A percentile compares a stretch with the other conserved stretches of the same genome.
Conservation (phyloP, 192 early-diverging fungal genomes). For the Rhizoclosmatium sp. region DNA sequence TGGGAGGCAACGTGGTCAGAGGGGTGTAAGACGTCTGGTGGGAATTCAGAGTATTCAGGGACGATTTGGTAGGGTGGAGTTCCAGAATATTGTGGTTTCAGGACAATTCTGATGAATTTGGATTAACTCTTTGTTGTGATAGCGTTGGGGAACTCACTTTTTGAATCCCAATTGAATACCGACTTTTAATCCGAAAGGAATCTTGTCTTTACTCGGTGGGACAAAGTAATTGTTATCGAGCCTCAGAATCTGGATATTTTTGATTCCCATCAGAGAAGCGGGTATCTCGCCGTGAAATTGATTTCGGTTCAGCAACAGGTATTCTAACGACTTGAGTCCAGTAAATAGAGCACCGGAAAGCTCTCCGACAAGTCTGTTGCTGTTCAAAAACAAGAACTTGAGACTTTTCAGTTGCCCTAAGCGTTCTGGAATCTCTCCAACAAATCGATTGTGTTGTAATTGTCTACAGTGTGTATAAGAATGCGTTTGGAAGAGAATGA, state of each 20-base stretch:
- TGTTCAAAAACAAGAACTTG: constrained; percentile 31
- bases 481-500: not conserved
- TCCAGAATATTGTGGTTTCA: constrained; percentile 6
- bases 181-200: constrained; percentile 21
- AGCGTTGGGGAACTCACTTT: constrained; percentile 15
- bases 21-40: constrained; percentile 27
- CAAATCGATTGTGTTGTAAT: constrained; percentile 20
- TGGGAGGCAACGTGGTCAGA: constrained; percentile 21
- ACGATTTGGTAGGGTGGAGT: constrained; percentile 16
- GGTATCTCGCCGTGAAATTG: constrained; percentile 29
- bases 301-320: constrained; percentile 31
- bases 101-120: constrained; percentile 7
- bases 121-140: not conserved
- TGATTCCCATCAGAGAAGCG: not conserved
- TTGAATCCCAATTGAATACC: constrained; percentile 32
- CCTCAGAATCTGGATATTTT: constrained; percentile 27
- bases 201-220: constrained; percentile 12
- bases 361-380: constrained; percentile 23
- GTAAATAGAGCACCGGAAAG: constrained; percentile 4
- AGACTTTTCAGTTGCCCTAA: constrained; percentile 13
- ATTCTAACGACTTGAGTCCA: constrained; percentile 13
- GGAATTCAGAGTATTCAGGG: constrained; percentile 30
- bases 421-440: constrained; percentile 13
- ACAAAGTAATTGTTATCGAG: constrained; percentile 30
- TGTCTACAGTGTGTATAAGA: constrained; percentile 6